Evolutionary conservation across 2,329 filamentous ascomycete species (phyloP).

Genomic region (Penicillium brasilianum): DNA sequence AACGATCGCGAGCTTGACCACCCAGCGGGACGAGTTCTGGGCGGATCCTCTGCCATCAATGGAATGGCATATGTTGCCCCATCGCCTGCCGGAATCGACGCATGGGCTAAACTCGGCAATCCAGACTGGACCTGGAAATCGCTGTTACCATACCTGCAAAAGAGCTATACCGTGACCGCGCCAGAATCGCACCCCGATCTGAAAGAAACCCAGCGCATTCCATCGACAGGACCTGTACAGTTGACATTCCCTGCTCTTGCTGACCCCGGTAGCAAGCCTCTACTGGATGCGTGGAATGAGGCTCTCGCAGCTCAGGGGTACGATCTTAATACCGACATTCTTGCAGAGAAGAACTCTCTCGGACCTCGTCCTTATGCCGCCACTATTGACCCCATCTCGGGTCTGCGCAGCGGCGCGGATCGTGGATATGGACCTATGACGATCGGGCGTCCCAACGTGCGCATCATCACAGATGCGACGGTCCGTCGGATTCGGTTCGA

Average conservation of each 20-base stretch:
- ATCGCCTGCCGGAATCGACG: slow-evolving; percentile 46
- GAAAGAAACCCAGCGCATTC: neutral
- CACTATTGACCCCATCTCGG: slow-evolving; percentile 21
- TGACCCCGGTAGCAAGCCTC: slow-evolving; percentile 6
- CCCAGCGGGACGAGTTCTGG: slow-evolving; percentile 40
- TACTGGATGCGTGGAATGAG: slow-evolving; percentile 24
- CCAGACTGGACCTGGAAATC: slow-evolving; percentile 25
- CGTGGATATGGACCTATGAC: slow-evolving; percentile 15
- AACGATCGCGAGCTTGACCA: slow-evolving; percentile 25
- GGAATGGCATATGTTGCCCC: slow-evolving; percentile 46
- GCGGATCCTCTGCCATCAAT: slow-evolving; percentile 27
- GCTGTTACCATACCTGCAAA: slow-evolving; percentile 23
- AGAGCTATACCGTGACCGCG: slow-evolving; percentile 12
- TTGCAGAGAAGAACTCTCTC: slow-evolving; percentile 13
- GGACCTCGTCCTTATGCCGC: slow-evolving; percentile 21
- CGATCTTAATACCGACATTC: slow-evolving; percentile 8
- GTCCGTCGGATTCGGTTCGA: slow-evolving; percentile 22
- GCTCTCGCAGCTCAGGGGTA: slow-evolving; percentile 20
- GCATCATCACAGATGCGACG: slow-evolving; percentile 18
- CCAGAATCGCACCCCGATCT: neutral
- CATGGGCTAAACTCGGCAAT: slow-evolving; percentile 36
- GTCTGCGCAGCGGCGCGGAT: slow-evolving; percentile 25
- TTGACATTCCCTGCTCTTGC: slow-evolving; percentile 17
- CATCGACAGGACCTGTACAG: slow-evolving; percentile 15
- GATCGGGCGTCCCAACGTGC: slow-evolving; percentile 18